Evolutionary conservation across 2,329 filamentous ascomycete genomes (phyloP).

Genomic region (Xylariaceae sp.): DNA sequence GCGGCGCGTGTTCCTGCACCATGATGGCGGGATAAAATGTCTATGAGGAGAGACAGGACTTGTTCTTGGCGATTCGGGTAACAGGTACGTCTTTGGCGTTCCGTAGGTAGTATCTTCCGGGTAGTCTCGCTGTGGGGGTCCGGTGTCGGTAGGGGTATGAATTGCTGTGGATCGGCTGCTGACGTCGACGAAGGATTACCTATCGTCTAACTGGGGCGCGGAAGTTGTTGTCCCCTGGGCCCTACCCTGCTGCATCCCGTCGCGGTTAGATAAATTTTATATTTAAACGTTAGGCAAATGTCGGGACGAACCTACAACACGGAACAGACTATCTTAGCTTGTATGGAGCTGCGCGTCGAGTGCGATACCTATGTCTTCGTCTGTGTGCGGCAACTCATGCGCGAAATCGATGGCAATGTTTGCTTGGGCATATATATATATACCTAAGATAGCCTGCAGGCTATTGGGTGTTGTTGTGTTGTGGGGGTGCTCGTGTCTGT

Average conservation of each 20-base stretch:
- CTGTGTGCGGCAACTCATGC: not conserved
- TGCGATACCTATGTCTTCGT: not conserved
- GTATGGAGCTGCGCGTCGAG: not conserved
- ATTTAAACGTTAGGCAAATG: not conserved
- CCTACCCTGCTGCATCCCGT: slow-evolving; percentile 19
- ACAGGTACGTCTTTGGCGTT: not conserved
- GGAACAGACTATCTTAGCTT: not conserved
- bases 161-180: not conserved
- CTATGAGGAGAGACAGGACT: slow-evolving; percentile 3
- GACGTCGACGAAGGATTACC: slow-evolving; percentile 27
- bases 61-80: not conserved
- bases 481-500: not conserved
- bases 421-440: too few relatives aligned
- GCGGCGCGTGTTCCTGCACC: slow-evolving; percentile 45
- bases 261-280: not conserved
- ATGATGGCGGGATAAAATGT: slow-evolving; percentile 29
- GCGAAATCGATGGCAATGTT: not conserved
- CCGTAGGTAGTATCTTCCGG: slow-evolving; percentile 1
- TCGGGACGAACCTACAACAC: slow-evolving; percentile 8
- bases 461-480: not conserved
- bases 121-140: not conserved
- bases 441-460: too few relatives aligned
- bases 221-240: slow-evolving; percentile 29
- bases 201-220: slow-evolving; percentile 27
- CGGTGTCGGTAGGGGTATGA: not conserved